Conservation (phyloP, 192 early-diverging fungal genomes). For the Geosiphon pyriformis region DNA sequence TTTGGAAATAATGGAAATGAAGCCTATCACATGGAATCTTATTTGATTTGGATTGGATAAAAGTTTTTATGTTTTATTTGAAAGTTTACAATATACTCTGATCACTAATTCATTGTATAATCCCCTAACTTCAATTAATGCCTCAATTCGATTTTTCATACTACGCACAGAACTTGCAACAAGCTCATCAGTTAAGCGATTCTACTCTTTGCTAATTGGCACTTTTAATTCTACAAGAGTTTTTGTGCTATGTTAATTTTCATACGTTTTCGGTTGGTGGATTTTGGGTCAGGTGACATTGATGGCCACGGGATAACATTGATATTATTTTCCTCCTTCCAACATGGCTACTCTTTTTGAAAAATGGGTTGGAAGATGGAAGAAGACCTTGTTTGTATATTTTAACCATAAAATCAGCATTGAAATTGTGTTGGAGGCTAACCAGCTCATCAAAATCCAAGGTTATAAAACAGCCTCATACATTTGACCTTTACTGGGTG, state of each 20-base stretch:
- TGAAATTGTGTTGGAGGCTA: background rate
- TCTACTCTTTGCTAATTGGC: background rate
- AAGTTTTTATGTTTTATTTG: too few species aligned
- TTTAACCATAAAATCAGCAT: slow-evolving; percentile 9
- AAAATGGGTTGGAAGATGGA: background rate
- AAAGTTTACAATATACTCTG: background rate
- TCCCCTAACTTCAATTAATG: background rate
- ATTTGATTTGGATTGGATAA: too few species aligned
- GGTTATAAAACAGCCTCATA: slow-evolving; percentile 1
- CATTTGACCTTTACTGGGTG: background rate
- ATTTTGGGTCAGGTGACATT: slow-evolving; percentile 7
- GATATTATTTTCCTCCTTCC: background rate
- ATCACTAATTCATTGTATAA: slow-evolving; percentile 9
- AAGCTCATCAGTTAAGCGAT: background rate
- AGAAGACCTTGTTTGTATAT: slow-evolving; percentile 2
- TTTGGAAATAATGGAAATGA: too few species aligned
- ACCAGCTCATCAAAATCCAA: background rate
- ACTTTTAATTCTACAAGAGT: background rate
- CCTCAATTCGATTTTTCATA: slow-evolving; percentile 4
- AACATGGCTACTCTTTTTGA: background rate
- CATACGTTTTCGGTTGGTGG: slow-evolving; percentile 3
- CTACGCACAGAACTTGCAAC: background rate
- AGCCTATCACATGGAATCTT: too few species aligned
- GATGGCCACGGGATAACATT: slow-evolving; percentile 4
- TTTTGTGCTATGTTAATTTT: background rate